A percentile compares a stretch with the other conserved stretches of the same genome.
Evolutionary conservation across 2,329 filamentous ascomycete species (phyloP).

Genomic region (Chaetomiaceae sp.): DNA sequence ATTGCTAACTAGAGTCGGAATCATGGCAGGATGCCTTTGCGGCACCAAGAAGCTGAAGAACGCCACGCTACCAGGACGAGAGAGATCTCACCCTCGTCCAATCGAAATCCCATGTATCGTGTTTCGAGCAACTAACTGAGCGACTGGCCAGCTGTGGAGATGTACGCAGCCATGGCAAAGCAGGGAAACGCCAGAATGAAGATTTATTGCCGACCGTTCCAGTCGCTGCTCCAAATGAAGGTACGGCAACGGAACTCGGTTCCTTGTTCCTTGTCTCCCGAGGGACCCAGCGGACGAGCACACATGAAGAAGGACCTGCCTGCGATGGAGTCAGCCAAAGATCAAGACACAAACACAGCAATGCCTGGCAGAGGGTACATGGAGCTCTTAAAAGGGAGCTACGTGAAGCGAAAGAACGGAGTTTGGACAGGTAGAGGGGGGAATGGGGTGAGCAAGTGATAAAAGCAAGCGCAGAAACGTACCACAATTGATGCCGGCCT

Average conservation of each 20-base stretch:
- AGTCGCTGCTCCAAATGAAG: slow-evolving; percentile 68
- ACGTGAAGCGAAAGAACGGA: not conserved
- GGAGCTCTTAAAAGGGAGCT: no score
- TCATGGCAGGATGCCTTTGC: not conserved
- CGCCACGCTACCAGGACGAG: not conserved
- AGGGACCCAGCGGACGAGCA: slow-evolving; percentile 71
- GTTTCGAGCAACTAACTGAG: not conserved
- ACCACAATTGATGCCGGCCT: slow-evolving; percentile 78
- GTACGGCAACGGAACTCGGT: slow-evolving; percentile 85
- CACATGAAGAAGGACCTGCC: slow-evolving; percentile 62
- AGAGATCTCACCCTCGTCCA: no score
- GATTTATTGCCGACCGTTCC: slow-evolving; percentile 35
- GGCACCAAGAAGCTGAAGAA: not conserved
- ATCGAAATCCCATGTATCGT: no score
- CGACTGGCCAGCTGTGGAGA: not conserved
- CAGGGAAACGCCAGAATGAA: no score
- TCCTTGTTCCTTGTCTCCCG: slow-evolving; percentile 75
- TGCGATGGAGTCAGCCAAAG: slow-evolving; percentile 24
- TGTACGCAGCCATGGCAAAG: no score
- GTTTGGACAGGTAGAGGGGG: not conserved
- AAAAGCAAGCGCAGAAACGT: slow-evolving; percentile 28
- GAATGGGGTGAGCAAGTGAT: not conserved
- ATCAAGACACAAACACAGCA: not conserved
- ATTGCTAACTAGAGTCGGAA: not conserved
- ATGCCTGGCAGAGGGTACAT: no score